Evolutionary conservation across 2,329 filamentous ascomycete genomes (phyloP), one percentile per base, ranked within the genome.

Genomic region (Myriosclerotinia duriaeana): DNA sequence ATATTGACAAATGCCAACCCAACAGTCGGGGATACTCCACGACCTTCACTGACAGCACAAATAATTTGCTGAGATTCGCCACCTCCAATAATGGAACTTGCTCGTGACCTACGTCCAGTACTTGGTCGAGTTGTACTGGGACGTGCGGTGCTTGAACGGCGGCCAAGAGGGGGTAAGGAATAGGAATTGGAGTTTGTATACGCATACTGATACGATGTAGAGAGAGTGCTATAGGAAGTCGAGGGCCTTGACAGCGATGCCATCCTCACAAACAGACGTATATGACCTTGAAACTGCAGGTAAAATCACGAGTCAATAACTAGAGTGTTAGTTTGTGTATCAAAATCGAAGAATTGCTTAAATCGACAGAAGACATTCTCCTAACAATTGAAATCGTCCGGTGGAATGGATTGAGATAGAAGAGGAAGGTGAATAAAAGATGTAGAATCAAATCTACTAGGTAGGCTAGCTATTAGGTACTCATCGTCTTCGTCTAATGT

Each of bases 1-100:
- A 96, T 82, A 74, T 98, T 96, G 74, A 97, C 82, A 74, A 97
- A 93, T 3, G 92, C 91, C 52, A 97, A 81, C 0, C 94, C 93
- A 2, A 98, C 89, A 0, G 88, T 90, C 0, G 93, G 92, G 30
- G 91, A 89, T 5, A 97, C 85, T 6, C 92, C 92, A n/a, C 93
- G 89, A 53, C 91, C 92, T 76, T 97, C 93, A 72, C 87, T 91
- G 59, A 97, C 79, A 5, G 94, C 93, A 77, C 94, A 98, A n/a
- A 97, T 82, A 64, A 97, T 87, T 69, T 90, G 87, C 72, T 94
- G 89, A 34, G 79, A 76, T 42, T 86, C 84, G 15, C 78, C 79
- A 9, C 79, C 77, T 59, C 82, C 82, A 38, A 76, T 69, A 15
- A 66, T 65, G 42, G 74, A 75, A 53, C 70, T 69, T 48, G 73